These are phyloP conservation scores for Fallopia convolvulus DNA, from an alignment of 148 eudicot genomes.

Conservation along the genomic window DNA sequence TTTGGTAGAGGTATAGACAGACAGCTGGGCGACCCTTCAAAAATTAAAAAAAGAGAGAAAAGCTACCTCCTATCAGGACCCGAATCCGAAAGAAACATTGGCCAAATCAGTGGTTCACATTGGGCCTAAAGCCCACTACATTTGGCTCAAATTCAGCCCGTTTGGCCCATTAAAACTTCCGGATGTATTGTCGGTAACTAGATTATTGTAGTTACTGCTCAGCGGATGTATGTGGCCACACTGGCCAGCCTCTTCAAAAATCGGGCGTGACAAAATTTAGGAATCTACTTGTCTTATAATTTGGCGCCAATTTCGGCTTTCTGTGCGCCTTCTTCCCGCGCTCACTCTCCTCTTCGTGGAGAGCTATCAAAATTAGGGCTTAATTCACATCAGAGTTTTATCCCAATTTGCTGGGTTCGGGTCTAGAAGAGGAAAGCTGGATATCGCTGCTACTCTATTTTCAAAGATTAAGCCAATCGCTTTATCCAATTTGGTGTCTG, in stretches of 20 bases:
- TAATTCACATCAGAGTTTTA: neutral
- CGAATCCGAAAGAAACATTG: neutral
- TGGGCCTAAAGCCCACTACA: neutral
- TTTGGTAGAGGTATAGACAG: neutral
- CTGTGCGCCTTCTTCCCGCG: constrained; percentile 2
- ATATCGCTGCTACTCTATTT: constrained; percentile 10
- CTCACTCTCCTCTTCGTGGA: neutral
- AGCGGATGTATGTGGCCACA: no score
- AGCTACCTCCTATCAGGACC: neutral
- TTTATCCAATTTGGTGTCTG: constrained; percentile 17
- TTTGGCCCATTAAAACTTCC: neutral
- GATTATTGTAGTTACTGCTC: no score
- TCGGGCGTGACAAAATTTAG: no score
- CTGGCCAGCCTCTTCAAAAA: no score
- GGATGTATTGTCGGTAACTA: neutral
- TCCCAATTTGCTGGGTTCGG: constrained; percentile 3
- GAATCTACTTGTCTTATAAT: neutral
- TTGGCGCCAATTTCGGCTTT: neutral
- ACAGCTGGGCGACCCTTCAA: neutral
- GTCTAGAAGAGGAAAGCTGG: constrained; percentile 5
- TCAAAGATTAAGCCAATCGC: constrained; percentile 15
- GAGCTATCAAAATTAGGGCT: neutral
- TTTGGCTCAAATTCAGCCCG: neutral
- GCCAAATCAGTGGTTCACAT: neutral
- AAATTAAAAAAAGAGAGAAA: neutral